These are phyloP conservation scores for Hsuehochloa calcarea DNA, from an alignment of 176 grass and related monocot species.

Conservation along the genomic window DNA sequence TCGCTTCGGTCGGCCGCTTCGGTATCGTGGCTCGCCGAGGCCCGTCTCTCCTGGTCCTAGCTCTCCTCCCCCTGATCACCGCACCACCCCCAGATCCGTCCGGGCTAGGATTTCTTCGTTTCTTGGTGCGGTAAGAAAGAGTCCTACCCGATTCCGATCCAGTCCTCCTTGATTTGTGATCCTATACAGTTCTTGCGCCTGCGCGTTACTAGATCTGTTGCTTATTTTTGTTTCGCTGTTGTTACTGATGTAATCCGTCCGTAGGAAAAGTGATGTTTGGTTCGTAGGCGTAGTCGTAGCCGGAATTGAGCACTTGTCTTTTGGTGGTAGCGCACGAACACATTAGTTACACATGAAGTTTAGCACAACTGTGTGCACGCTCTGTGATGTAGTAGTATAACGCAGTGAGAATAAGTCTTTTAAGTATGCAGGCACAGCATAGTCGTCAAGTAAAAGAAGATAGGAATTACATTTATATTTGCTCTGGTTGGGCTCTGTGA, in stretches of 20 bases:
- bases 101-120: conserved; percentile 8
- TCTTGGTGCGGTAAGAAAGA: conserved; percentile 8
- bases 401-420: neutral
- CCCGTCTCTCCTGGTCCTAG: neutral
- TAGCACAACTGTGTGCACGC: neutral
- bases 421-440: neutral
- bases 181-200: neutral
- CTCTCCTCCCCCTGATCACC: neutral
- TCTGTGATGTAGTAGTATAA: neutral
- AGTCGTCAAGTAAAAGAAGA: neutral
- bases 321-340: neutral
- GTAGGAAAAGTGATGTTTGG: neutral
- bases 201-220: conserved; percentile 8
- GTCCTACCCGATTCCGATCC: neutral
- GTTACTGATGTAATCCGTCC: neutral
- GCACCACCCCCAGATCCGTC: neutral
- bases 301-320: neutral
- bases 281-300: neutral
- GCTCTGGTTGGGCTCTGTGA: neutral
- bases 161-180: neutral
- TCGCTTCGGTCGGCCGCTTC: neutral
- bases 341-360: neutral
- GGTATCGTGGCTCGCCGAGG: neutral
- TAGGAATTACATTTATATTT: neutral
- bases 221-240: neutral